These are phyloP conservation scores for Kondoa malvinella DNA, from an alignment of 768 basidiomycete species.

Conservation along the genomic window DNA sequence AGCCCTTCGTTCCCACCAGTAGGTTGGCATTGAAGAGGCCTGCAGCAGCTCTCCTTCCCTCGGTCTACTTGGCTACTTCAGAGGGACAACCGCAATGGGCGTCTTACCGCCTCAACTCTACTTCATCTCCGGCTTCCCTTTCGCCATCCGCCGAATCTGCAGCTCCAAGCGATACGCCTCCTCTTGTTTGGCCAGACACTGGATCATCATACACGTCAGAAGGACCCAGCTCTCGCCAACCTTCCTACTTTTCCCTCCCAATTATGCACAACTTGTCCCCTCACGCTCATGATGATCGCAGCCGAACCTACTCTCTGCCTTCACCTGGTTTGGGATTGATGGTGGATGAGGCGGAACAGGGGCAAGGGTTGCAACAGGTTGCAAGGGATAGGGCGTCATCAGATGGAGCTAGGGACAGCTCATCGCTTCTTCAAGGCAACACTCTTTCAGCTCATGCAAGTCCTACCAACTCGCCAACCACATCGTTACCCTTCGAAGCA, in stretches of 20 bases:
- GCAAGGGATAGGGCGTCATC: neutral
- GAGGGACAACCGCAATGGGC: neutral
- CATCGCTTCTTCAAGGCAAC: neutral
- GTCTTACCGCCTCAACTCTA: neutral
- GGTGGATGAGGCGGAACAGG: neutral
- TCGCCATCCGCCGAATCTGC: neutral
- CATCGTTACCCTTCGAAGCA: neutral
- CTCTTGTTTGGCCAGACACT: neutral
- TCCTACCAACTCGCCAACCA: neutral
- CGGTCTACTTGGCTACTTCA: neutral
- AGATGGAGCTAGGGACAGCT: neutral
- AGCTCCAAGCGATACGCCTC: neutral
- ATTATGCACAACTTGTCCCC: neutral
- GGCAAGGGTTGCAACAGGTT: neutral
- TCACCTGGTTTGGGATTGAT: neutral
- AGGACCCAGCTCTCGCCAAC: neutral
- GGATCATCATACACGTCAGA: neutral
- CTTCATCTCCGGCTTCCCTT: neutral
- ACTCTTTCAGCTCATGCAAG: neutral
- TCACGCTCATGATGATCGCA: neutral
- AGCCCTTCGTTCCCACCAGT: neutral
- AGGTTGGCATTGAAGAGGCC: neutral
- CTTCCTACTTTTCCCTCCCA: neutral
- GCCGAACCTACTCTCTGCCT: neutral
- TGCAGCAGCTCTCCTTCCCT: neutral